A percentile compares a stretch with the other conserved stretches of the same genome.
phyloP scores from a whole-genome alignment of 495 filamentous ascomycete species.

The Pyrenula massariospora region DNA sequence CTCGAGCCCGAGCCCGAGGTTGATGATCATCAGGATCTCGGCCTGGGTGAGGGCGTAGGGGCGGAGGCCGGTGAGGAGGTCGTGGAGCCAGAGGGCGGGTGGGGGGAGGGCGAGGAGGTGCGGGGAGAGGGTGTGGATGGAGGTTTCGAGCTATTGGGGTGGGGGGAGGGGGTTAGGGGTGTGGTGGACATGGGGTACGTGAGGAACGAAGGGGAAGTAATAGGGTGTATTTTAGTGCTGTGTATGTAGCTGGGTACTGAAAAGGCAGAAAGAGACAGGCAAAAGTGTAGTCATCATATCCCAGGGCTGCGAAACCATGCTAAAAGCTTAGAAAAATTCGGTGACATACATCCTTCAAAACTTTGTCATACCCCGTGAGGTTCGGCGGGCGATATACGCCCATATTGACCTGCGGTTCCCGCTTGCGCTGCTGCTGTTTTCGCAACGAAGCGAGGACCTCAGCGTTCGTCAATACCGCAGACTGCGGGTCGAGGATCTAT shows the following conservation, averaged over 20 bases:
- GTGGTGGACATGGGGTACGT: too few species aligned
- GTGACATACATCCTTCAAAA: slow-evolving; percentile 35
- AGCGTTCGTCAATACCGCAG: slow-evolving; percentile 50
- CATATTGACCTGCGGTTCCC: not conserved
- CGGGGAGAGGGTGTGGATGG: slow-evolving; percentile 26
- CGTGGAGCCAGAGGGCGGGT: slow-evolving; percentile 14
- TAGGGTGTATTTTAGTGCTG: too few species aligned
- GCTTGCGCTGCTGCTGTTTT: not conserved
- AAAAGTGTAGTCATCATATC: too few species aligned
- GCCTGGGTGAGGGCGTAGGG: slow-evolving; percentile 46
- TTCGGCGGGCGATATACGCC: slow-evolving; percentile 13
- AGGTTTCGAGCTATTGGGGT: slow-evolving; percentile 32
- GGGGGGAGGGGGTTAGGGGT: too few species aligned
- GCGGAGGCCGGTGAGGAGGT: slow-evolving; percentile 27
- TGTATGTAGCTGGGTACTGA: too few species aligned
- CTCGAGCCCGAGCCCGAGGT: slow-evolving; percentile 33
- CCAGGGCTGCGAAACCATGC: too few species aligned
- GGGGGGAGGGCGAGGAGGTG: slow-evolving; percentile 16
- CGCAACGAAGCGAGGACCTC: slow-evolving; percentile 49
- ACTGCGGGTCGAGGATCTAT: slow-evolving; percentile 52
- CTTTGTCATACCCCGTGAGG: slow-evolving; percentile 34
- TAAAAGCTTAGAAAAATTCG: too few species aligned
- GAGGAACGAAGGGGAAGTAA: too few species aligned
- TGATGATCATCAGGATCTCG: slow-evolving; percentile 54
- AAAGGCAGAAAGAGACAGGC: too few species aligned